Evolutionary conservation across 1,139 yeast species (phyloP), one percentile per base, ranked within the genome.

Genomic region (Candida albicans): DNA sequence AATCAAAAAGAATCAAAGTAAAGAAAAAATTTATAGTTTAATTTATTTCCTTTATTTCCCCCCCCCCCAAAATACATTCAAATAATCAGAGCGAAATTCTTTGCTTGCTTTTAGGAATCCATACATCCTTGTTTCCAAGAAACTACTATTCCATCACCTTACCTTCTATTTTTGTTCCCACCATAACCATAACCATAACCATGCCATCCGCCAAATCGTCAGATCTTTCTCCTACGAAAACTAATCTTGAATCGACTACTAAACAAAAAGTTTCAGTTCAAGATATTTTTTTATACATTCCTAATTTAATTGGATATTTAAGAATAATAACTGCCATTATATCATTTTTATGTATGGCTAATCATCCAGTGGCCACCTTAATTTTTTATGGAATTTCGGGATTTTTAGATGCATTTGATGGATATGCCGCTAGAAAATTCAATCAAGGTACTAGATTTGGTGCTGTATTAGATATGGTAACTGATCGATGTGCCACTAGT

Each of bases 401-500:
- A 55, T 73, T 95, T 48, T 73, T 95, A 52, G 99, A 95, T 65
- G 99, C 99, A 1, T 80, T 91, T 52, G 99, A 95, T 62, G 99
- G 99, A 4, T 84, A 86, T 47, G 96, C 96, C 42, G 99, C 99
- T 8, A 79, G 99, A 50, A 79, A 79, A 57, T 89, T 74, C 64
- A 81, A 87, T 61, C 99, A 95, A 65, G 87, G 96, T 12, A 88
- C 97, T 31, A 79, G 81, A 53, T 89, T 90, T 57, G 99, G 99
- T 30, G 98, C 99, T 11, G 96, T 95, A 18, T 76, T 95, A 57
- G 99, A 95, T 67, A 95, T 95, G 99, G 98, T 95, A 31, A 93
- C 99, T 26, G 99, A 95, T 62, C 77, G 99, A 61, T 93, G 98
- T 62, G 93, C 99, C 24, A 95, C 99, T 0, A 81, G 96, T 11